These are phyloP conservation scores for Hyaloperonospora brassicae DNA, from an alignment of 352 stramenopile species.

Conservation along the genomic window DNA sequence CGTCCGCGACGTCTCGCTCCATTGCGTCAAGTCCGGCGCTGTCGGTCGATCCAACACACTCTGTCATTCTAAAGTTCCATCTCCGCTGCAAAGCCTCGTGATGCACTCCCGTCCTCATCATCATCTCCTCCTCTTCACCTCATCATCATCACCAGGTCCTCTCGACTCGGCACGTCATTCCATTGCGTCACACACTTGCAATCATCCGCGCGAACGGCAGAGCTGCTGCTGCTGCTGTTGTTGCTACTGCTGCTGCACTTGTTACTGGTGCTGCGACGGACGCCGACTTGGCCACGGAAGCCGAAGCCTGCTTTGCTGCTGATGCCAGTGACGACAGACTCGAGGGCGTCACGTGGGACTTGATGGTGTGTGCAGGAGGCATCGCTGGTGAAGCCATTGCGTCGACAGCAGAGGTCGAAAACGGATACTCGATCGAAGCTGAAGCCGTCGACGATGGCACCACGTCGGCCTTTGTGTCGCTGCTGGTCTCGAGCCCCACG, in stretches of 20 bases:
- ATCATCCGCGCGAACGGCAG: constrained; percentile 32
- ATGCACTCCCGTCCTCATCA: not conserved
- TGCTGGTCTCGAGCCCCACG: constrained; percentile 46
- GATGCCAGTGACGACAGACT: constrained; percentile 13
- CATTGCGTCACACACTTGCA: constrained; percentile 29
- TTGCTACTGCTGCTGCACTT: constrained; percentile 12
- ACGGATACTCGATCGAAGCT: constrained; percentile 20
- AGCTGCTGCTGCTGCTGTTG: constrained; percentile 19
- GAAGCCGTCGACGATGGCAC: constrained; percentile 8
- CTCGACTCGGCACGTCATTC: not conserved
- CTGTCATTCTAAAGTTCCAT: too few relatives aligned
- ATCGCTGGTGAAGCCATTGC: constrained; percentile 2
- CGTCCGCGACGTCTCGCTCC: too few relatives aligned
- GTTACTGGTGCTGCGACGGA: constrained; percentile 13
- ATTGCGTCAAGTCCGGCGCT: too few relatives aligned
- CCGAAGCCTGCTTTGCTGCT: constrained; percentile 5
- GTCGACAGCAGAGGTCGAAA: constrained; percentile 22
- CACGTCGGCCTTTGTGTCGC: constrained; percentile 34
- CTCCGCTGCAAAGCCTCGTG: too few relatives aligned
- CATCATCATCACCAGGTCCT: not conserved
- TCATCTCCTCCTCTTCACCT: not conserved
- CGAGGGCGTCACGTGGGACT: constrained; percentile 12
- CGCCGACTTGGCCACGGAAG: constrained; percentile 10
- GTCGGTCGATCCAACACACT: too few relatives aligned
- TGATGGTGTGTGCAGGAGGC: constrained; percentile 9